Evolutionary conservation across 352 stramenopile genomes (phyloP).

Genomic region (Phytophthora aleatoria): DNA sequence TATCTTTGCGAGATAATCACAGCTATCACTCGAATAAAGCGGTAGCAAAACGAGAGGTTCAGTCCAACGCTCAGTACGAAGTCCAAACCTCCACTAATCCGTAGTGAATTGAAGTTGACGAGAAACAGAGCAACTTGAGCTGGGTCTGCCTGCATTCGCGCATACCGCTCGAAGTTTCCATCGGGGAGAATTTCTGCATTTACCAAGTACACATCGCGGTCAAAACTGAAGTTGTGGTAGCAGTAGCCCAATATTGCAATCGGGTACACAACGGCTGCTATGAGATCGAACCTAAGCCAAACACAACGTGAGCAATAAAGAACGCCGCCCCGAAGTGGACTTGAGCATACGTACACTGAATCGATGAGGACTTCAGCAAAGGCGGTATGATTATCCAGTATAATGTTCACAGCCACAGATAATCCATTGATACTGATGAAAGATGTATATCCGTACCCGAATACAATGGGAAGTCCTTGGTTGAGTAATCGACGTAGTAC

Average conservation of each 20-base stretch:
- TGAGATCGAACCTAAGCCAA: conserved; percentile 38
- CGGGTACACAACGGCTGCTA: conserved; percentile 35
- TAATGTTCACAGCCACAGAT: conserved; percentile 26
- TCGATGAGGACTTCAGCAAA: conserved; percentile 40
- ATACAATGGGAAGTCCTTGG: conserved; percentile 28
- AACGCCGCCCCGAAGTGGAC: no score
- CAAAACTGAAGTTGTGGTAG: conserved; percentile 34
- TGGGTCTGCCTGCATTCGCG: conserved; percentile 34
- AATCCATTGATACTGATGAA: conserved; percentile 34
- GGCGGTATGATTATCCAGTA: conserved; percentile 23
- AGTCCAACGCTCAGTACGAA: conserved; percentile 41
- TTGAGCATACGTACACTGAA: conserved; percentile 23
- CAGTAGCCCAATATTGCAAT: conserved; percentile 30
- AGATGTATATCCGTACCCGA: neutral
- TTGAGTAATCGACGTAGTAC: conserved; percentile 26
- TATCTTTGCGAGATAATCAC: conserved; percentile 2
- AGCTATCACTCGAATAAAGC: conserved; percentile 33
- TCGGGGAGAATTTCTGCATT: conserved; percentile 26
- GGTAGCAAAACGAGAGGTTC: conserved; percentile 43
- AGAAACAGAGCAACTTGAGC: conserved; percentile 34
- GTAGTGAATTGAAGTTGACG: conserved; percentile 38
- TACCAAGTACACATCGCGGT: conserved; percentile 27
- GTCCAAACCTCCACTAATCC: conserved; percentile 29
- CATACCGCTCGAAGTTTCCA: conserved; percentile 37
- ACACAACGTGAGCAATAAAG: neutral